These are phyloP conservation scores for Ophiostoma montium DNA, from an alignment of 2,329 filamentous ascomycete genomes.

Conservation along the genomic window DNA sequence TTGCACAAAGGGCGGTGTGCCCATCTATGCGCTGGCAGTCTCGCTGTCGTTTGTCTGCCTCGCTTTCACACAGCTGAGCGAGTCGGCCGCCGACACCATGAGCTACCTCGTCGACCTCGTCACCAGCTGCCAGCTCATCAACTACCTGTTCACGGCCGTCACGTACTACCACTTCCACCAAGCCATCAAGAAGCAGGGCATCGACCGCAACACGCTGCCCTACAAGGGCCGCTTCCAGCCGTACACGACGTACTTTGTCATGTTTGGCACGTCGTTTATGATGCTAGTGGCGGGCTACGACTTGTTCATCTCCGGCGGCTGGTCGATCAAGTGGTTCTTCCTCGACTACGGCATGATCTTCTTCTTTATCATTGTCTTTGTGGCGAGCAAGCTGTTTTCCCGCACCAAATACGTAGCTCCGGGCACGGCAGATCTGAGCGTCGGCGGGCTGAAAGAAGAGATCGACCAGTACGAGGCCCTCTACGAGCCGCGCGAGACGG, in stretches of 20 bases:
- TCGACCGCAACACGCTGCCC: conserved; percentile 37
- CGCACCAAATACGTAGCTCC: conserved; percentile 9
- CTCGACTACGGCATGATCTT: conserved; percentile 12
- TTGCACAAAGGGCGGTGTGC: conserved; percentile 44
- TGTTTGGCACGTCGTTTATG: conserved; percentile 11
- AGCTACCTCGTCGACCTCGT: conserved; percentile 32
- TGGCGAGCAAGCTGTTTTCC: conserved; percentile 7
- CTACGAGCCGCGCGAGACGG: background rate
- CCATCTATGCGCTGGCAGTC: conserved; percentile 45
- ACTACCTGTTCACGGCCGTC: conserved; percentile 41
- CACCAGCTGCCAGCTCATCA: conserved; percentile 45
- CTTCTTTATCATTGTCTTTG: conserved; percentile 5
- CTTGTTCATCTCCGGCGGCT: conserved; percentile 7
- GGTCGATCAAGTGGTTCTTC: conserved; percentile 11
- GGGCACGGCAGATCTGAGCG: conserved; percentile 12
- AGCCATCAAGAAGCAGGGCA: conserved; percentile 38
- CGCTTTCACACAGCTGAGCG: conserved; percentile 45
- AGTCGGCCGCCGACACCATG: conserved; percentile 29
- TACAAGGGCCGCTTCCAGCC: conserved; percentile 33
- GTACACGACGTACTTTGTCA: conserved; percentile 12
- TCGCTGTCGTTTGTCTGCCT: conserved; percentile 39
- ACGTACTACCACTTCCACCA: conserved; percentile 45
- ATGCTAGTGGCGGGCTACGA: conserved; percentile 9
- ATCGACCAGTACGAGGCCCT: conserved; percentile 25
- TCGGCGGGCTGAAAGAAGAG: conserved; percentile 15